Percentiles rank a stretch among this genome's conserved stretches.
Conservation (phyloP, 805 yeast species). For the Vanderwaltozyma yarrowii region DNA sequence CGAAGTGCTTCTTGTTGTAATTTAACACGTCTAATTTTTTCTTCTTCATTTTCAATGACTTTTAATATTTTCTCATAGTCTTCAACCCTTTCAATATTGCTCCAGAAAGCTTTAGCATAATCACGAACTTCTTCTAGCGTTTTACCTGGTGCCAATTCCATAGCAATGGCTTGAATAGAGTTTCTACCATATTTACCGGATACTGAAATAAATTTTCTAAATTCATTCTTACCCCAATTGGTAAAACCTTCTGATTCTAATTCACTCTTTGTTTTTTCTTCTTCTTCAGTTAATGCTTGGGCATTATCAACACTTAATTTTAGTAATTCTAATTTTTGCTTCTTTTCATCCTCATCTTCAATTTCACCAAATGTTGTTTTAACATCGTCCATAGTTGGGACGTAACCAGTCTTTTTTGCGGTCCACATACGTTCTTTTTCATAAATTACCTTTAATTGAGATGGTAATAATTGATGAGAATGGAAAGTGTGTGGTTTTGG, state of each 20-base stretch:
- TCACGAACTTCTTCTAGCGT: slow-evolving; percentile 66
- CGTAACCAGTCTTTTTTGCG: slow-evolving; percentile 58
- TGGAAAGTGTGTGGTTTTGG: slow-evolving; percentile 76
- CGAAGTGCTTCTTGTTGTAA: slow-evolving; percentile 73
- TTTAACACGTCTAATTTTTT: slow-evolving; percentile 51
- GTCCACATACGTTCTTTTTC: slow-evolving; percentile 74
- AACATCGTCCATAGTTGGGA: slow-evolving; percentile 51
- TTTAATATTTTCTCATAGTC: slow-evolving; percentile 76
- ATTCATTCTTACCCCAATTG: slow-evolving; percentile 83
- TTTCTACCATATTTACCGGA: slow-evolving; percentile 77
- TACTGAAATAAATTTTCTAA: slow-evolving; percentile 64
- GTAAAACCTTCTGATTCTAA: slow-evolving; percentile 58
- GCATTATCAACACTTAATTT: slow-evolving; percentile 69
- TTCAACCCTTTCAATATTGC: slow-evolving; percentile 64
- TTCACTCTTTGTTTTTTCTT: slow-evolving; percentile 51
- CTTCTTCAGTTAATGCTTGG: slow-evolving; percentile 75
- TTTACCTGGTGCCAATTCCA: slow-evolving; percentile 70
- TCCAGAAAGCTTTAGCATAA: slow-evolving; percentile 78
- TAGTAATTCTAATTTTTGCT: slow-evolving; percentile 44
- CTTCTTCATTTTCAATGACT: slow-evolving; percentile 86
- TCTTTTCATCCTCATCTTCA: slow-evolving; percentile 35
- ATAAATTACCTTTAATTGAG: slow-evolving; percentile 61
- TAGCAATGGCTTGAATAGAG: slow-evolving; percentile 55
- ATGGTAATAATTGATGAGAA: slow-evolving; percentile 87
- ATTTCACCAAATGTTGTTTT: slow-evolving; percentile 29